Conservation (phyloP, 148 eudicot species). For the Cornus controversa region DNA sequence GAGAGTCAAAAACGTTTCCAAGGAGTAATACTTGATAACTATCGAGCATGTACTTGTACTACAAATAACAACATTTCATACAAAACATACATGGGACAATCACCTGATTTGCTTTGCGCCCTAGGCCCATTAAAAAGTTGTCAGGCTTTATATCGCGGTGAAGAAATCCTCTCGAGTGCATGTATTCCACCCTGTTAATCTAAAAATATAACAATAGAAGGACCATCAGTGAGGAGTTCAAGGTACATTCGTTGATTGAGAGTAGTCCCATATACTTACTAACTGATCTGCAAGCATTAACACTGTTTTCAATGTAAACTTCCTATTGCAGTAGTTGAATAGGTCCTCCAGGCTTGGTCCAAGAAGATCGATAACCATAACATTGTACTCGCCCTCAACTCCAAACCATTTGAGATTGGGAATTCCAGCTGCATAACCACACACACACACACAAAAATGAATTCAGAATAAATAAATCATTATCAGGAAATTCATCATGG, state of each 20-base stretch:
- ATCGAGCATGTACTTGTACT: not conserved
- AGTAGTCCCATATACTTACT: conserved; percentile 16
- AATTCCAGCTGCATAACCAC: conserved; percentile 27
- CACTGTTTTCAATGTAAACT: conserved; percentile 33
- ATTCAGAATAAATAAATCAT: not conserved
- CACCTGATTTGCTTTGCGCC: conserved; percentile 43
- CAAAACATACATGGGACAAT: not conserved
- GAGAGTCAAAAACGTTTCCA: no score
- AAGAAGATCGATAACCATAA: conserved; percentile 43
- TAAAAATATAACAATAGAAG: not conserved
- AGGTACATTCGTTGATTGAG: not conserved
- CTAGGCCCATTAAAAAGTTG: conserved; percentile 40
- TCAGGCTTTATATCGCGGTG: conserved; percentile 45
- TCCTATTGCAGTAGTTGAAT: conserved; percentile 38
- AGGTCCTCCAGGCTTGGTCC: conserved; percentile 45
- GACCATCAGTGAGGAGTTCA: not conserved
- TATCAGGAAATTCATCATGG: not conserved
- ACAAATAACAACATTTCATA: not conserved
- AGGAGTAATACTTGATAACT: not conserved
- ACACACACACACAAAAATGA: no score
- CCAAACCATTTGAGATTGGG: conserved; percentile 38
- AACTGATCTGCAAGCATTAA: conserved; percentile 37
- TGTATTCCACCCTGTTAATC: conserved; percentile 36
- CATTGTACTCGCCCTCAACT: conserved; percentile 39
- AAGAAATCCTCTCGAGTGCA: conserved; percentile 38